A percentile compares a stretch with the other conserved stretches of the same genome.
Conservation (phyloP, 495 filamentous ascomycete genomes). For the Aspergillus diversus region DNA sequence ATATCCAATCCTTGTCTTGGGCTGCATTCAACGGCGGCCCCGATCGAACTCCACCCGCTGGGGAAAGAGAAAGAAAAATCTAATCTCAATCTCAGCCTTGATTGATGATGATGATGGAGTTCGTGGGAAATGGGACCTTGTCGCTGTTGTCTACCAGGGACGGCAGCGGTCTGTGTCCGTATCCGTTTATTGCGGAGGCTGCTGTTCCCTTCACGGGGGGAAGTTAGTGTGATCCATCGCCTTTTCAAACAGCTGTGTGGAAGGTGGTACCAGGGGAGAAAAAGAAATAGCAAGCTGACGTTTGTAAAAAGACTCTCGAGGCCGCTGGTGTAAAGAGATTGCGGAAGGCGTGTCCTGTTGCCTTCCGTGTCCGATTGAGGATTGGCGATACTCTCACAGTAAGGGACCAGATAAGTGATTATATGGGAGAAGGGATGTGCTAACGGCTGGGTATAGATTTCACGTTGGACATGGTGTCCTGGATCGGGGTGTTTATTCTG, state of each 20-base stretch:
- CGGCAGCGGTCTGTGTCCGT: background rate
- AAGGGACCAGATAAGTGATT: background rate
- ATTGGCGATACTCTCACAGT: background rate
- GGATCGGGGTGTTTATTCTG: background rate
- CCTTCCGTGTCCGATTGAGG: background rate
- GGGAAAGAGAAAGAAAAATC: background rate
- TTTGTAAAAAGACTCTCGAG: background rate
- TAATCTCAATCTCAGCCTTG: background rate
- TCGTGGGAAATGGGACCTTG: background rate
- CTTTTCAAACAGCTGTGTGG: background rate
- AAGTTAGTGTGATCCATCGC: background rate
- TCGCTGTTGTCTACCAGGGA: background rate
- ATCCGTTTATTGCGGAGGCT: background rate
- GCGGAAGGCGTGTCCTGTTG: background rate
- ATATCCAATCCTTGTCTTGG: too few species aligned
- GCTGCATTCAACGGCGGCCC: too few species aligned
- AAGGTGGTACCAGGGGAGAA: too few species aligned
- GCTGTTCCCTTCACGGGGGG: background rate
- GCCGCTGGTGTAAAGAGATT: background rate
- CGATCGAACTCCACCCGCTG: too few species aligned
- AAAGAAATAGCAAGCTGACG: background rate
- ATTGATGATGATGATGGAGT: background rate
- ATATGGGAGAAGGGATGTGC: background rate
- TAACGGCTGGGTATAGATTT: background rate
- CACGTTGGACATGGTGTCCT: background rate